A percentile compares a stretch with the other conserved stretches of the same genome.
These are phyloP conservation scores for Rutstroemia sp. DNA, from an alignment of 2,329 filamentous ascomycete species.

Conservation along the genomic window DNA sequence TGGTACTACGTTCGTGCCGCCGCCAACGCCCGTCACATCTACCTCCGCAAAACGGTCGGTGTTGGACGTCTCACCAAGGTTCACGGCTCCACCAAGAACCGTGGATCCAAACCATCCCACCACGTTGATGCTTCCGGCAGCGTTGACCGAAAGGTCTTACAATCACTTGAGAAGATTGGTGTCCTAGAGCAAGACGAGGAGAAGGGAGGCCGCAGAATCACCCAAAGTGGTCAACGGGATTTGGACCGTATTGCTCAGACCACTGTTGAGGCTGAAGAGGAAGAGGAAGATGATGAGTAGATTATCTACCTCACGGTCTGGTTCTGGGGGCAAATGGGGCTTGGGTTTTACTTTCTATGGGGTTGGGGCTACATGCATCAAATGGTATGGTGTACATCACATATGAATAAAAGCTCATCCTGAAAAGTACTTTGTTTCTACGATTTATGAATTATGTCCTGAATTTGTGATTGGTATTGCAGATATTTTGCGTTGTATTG, in stretches of 20 bases:
- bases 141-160: constrained; percentile 96
- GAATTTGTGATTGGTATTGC: no score
- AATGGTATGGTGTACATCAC: constrained; percentile 3
- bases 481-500: no score
- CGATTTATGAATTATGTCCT: no score
- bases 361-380: constrained; percentile 20
- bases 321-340: constrained; percentile 14
- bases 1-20: constrained; percentile 93
- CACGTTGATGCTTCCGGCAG: constrained; percentile 93
- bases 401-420: constrained; percentile 9
- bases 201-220: constrained; percentile 97
- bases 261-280: constrained; percentile 65
- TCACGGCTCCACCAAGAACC: constrained; percentile 96
- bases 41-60: constrained; percentile 98
- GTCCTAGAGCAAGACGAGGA: constrained; percentile 97
- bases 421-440: constrained; percentile 6
- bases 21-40: constrained; percentile 94
- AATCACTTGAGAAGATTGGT: constrained; percentile 98
- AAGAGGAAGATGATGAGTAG: constrained; percentile 59
- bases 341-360: constrained; percentile 14
- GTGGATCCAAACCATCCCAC: constrained; percentile 81
- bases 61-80: constrained; percentile 95
- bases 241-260: constrained; percentile 91
- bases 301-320: constrained; percentile 20
- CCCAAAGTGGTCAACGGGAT: constrained; percentile 96